Percentiles rank a stretch among this genome's conserved stretches.
These are phyloP conservation scores for Boletus holoroseus DNA, from an alignment of 1,284 basidiomycete genomes.

Conservation along the genomic window DNA sequence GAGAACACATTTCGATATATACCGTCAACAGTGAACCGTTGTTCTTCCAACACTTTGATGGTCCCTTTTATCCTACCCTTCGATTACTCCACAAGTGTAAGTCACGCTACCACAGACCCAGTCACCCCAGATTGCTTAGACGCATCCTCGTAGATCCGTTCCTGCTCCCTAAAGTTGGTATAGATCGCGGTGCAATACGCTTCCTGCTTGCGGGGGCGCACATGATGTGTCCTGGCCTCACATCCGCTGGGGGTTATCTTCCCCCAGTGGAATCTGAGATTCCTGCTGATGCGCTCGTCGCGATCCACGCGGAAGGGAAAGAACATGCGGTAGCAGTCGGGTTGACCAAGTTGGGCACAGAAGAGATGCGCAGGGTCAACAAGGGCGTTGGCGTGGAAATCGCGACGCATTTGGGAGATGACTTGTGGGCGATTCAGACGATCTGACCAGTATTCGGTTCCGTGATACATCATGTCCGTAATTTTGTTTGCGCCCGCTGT, in stretches of 20 bases:
- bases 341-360: constrained; percentile 74
- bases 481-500: no score
- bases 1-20: constrained; percentile 93
- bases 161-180: constrained; percentile 81
- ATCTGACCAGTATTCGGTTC: constrained; percentile 41
- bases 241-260: constrained; percentile 85
- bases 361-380: constrained; percentile 85
- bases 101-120: constrained; percentile 28
- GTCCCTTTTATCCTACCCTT: constrained; percentile 85
- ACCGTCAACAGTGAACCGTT: constrained; percentile 82
- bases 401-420: constrained; percentile 82
- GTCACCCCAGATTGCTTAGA: constrained; percentile 2
- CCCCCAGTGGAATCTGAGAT: constrained; percentile 72
- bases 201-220: constrained; percentile 90
- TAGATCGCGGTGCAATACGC: constrained; percentile 97
- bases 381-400: constrained; percentile 92
- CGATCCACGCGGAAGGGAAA: constrained; percentile 94
- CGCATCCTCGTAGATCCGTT: constrained; percentile 65
- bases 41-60: constrained; percentile 97
- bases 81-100: constrained; percentile 87
- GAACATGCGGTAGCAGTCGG: constrained; percentile 89
- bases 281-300: constrained; percentile 69
- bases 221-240: constrained; percentile 97
- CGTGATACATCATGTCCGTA: no score
- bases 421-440: constrained; percentile 76